Percentiles rank a stretch among this genome's conserved stretches.
These are phyloP conservation scores for Arachnopeziza araneosa DNA, from an alignment of 2,329 filamentous ascomycete species.

Conservation along the genomic window DNA sequence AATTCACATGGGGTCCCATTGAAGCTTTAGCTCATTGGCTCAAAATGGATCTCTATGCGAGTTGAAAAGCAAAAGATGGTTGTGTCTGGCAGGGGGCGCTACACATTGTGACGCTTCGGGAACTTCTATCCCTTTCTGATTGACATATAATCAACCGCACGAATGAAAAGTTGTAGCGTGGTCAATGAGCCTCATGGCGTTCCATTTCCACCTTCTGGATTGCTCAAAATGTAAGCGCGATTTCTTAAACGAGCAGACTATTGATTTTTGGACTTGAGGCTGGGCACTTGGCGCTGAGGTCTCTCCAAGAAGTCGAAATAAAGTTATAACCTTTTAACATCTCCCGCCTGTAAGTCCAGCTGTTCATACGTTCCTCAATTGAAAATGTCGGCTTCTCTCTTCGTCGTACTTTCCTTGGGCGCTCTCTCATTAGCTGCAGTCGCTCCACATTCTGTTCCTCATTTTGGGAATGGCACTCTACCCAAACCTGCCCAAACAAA, in stretches of 20 bases:
- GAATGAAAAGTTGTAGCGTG: background rate
- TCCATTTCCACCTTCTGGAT: background rate
- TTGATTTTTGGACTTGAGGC: background rate
- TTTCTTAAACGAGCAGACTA: background rate
- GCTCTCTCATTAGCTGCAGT: background rate
- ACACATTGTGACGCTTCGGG: background rate
- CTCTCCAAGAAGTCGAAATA: background rate
- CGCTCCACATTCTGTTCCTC: background rate
- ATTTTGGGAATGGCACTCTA: background rate
- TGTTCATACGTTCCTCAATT: background rate
- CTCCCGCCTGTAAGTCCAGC: background rate
- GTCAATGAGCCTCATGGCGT: background rate
- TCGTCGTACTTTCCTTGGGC: background rate
- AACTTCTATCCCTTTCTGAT: background rate
- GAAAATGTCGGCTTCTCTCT: background rate
- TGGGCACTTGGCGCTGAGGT: background rate
- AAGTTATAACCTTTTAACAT: background rate
- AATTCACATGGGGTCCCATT: background rate
- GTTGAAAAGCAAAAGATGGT: background rate
- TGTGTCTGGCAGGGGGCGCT: background rate
- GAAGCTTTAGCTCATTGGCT: background rate
- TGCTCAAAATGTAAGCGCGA: background rate
- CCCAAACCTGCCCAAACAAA: background rate
- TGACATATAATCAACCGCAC: background rate
- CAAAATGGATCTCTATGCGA: background rate